Conservation (phyloP, 768 basidiomycete genomes). For the Phanerochaete sordida region DNA sequence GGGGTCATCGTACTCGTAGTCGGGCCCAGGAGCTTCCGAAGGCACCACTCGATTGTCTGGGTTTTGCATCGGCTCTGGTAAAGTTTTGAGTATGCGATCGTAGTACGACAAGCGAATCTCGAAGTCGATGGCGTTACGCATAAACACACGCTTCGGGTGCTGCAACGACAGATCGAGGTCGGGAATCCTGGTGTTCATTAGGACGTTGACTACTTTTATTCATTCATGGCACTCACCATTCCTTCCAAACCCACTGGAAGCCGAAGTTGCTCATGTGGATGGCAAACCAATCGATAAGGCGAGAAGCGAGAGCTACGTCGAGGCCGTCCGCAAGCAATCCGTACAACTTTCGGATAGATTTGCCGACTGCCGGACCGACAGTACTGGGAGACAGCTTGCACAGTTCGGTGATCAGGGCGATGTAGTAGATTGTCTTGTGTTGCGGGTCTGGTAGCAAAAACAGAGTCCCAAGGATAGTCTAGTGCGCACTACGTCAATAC, state of each 20-base stretch:
- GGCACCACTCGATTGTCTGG: conserved; percentile 61
- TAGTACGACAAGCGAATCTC: conserved; percentile 92
- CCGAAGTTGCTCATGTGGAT: conserved; percentile 97
- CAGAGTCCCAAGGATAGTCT: conserved; percentile 73
- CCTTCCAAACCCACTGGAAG: conserved; percentile 99
- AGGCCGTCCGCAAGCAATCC: conserved; percentile 75
- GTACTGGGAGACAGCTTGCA: conserved; percentile 93
- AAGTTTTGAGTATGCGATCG: conserved; percentile 85
- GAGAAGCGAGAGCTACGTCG: conserved; percentile 77
- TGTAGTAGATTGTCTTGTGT: conserved; percentile 82
- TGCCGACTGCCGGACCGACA: conserved; percentile 94
- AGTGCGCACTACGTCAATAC: background rate
- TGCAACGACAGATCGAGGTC: conserved; percentile 70
- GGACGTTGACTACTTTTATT: background rate
- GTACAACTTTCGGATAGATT: conserved; percentile 89
- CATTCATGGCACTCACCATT: conserved; percentile 58
- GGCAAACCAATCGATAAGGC: conserved; percentile 94
- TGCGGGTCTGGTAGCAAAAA: conserved; percentile 76
- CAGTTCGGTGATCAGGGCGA: conserved; percentile 84
- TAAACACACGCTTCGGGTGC: conserved; percentile 87
- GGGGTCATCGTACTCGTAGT: conserved; percentile 81
- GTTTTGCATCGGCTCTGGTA: conserved; percentile 78
- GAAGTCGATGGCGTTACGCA: conserved; percentile 81
- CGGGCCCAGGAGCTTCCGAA: conserved; percentile 70
- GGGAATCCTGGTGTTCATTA: conserved; percentile 59